These are phyloP conservation scores for Reutealis trisperma DNA, from an alignment of 345 rosid genomes.

Conservation along the genomic window DNA sequence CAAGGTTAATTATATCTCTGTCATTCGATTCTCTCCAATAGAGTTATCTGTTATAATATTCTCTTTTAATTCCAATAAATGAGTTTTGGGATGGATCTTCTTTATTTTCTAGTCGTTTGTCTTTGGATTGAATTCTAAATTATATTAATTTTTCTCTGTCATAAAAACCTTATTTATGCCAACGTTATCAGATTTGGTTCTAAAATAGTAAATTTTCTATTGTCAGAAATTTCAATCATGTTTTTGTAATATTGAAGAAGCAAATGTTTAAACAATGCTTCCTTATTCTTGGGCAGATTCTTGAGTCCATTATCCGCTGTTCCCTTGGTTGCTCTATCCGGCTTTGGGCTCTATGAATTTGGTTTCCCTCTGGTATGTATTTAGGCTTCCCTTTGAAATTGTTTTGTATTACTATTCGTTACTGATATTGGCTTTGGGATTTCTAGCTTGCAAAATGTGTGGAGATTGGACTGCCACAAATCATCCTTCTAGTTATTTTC, in stretches of 20 bases:
- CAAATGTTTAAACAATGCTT: background rate
- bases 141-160: background rate
- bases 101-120: background rate
- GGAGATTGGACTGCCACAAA: conserved; percentile 91
- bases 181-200: background rate
- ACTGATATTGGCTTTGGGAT: conserved; percentile 20
- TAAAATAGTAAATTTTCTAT: background rate
- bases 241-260: background rate
- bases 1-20: conserved; percentile 47
- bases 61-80: too few species aligned
- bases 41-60: background rate
- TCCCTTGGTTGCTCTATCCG: conserved; percentile 86
- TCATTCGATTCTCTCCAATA: background rate
- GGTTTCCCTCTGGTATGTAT: conserved; percentile 87
- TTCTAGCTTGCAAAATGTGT: conserved; percentile 81
- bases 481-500: conserved; percentile 72
- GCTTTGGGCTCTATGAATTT: conserved; percentile 89
- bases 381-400: background rate
- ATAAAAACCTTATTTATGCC: background rate
- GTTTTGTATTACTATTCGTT: conserved; percentile 7
- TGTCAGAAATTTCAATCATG: conserved; percentile 1
- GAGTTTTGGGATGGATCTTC: background rate
- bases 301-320: conserved; percentile 87
- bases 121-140: background rate
- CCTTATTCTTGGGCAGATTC: conserved; percentile 49